Evolutionary conservation across 1,284 basidiomycete species (phyloP).

Genomic region (Pseudozyma pruni): DNA sequence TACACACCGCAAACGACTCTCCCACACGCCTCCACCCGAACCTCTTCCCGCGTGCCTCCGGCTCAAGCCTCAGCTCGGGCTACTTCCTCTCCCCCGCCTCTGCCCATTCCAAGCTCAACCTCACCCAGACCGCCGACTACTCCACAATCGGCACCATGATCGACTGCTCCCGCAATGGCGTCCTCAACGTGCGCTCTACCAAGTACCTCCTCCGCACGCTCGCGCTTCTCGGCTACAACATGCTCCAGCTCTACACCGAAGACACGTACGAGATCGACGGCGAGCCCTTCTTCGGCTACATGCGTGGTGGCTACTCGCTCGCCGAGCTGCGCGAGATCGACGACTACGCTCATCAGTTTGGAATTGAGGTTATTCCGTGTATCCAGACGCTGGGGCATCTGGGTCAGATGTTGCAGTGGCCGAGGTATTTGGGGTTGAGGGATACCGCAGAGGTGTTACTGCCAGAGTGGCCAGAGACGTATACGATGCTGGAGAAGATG

Average conservation of each 20-base stretch:
- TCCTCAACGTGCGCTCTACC: conserved; percentile 60
- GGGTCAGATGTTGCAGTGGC: conserved; percentile 69
- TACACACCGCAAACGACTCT: background rate
- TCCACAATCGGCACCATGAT: conserved; percentile 68
- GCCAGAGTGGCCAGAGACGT: conserved; percentile 65
- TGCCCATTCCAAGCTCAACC: conserved; percentile 29
- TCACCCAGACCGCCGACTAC: conserved; percentile 41
- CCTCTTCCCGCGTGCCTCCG: conserved; percentile 14
- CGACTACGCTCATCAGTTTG: conserved; percentile 60
- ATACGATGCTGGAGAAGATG: conserved; percentile 66
- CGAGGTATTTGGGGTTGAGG: conserved; percentile 63
- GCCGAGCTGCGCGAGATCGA: conserved; percentile 66
- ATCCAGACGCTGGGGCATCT: conserved; percentile 69
- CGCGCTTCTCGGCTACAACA: conserved; percentile 67
- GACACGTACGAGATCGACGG: conserved; percentile 67
- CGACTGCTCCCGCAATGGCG: conserved; percentile 69
- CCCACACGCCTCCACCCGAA: conserved; percentile 13
- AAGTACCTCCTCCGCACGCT: conserved; percentile 64
- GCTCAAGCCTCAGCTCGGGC: background rate
- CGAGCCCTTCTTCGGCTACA: conserved; percentile 69
- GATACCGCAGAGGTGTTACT: conserved; percentile 69
- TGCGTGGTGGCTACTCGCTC: conserved; percentile 60
- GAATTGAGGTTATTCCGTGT: conserved; percentile 61
- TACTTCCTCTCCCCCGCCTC: conserved; percentile 17
- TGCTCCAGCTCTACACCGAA: conserved; percentile 65